Evolutionary conservation across 768 basidiomycete species (phyloP), one percentile per base, ranked within the genome.

Genomic region (Cystoderma amianthinum): DNA sequence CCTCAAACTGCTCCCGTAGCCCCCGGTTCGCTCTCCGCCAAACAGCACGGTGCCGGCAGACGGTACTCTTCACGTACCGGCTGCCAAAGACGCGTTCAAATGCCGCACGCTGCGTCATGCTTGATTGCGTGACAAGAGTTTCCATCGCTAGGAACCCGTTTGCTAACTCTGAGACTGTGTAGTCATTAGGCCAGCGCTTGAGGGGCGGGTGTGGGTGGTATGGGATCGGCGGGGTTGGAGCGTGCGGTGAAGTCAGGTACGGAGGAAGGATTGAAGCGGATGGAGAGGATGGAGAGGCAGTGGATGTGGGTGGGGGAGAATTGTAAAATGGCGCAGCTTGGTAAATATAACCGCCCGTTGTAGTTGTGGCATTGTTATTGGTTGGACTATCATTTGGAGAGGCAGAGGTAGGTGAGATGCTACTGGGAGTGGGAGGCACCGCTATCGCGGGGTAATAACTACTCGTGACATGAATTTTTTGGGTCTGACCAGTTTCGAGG

Each of bases 141-240:
- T 71, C 71, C 69, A 72, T 70, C 30, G 71, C 59, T 25, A 64
- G 68, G 56, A 85, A 82, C 1, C 83, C 82, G 1, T 58, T 53
- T 1, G 80, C 71, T 42, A 85, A 65, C 54, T 85, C 82, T 38
- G 68, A 70, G 16, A 85, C 82, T 6, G 77, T 78, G 55, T 81
- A 83, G 59, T 85, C 83, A 51, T 84, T 83, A 24, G 83, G 83
- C 83, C 83, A 85, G 11, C 80, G 75, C 53, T 83, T 84, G 20
- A 81, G 62, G 2, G 80, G 78, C 2, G 80, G 77, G 48, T 80
- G 78, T 0, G 78, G 70, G 48, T 76, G 75, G 41, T 74, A 72
- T 2, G 78, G 67, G 35, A 71, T 67, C 18, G 64, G 49, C 1
- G 58, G 41, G 7, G 57, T 43, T 3, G 56, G 33, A 3, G 54